These are phyloP conservation scores for Aspergillus costaricaensis DNA, from an alignment of 2,329 filamentous ascomycete species.

Conservation along the genomic window DNA sequence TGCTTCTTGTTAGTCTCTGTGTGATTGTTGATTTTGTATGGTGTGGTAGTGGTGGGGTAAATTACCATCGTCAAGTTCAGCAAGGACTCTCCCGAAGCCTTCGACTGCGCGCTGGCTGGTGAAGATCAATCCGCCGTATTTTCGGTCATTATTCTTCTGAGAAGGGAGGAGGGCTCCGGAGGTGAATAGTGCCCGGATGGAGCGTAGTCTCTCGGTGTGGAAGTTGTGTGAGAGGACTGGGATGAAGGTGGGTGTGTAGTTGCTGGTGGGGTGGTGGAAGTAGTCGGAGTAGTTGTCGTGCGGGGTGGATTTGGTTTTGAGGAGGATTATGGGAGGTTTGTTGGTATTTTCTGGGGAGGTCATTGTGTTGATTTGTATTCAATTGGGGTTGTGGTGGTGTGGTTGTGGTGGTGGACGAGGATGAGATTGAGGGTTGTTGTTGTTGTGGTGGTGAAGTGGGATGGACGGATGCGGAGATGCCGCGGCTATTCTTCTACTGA, in stretches of 20 bases:
- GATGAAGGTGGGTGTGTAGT: conserved; percentile 44
- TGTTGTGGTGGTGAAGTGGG: neutral
- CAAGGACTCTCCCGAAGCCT: conserved; percentile 40
- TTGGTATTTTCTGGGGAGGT: neutral
- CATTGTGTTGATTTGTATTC: neutral
- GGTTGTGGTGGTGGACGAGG: neutral
- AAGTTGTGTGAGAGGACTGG: conserved; percentile 51
- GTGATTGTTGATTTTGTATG: no score
- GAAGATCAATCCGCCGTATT: conserved; percentile 53
- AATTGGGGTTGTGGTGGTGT: neutral
- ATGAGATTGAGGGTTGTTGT: neutral
- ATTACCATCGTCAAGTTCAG: conserved; percentile 25
- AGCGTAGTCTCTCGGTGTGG: conserved; percentile 37
- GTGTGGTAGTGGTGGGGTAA: neutral
- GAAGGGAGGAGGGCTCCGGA: conserved; percentile 21
- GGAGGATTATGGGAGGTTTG: conserved; percentile 41
- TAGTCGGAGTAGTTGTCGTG: conserved; percentile 49
- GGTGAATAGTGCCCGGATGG: conserved; percentile 39
- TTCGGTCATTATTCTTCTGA: conserved; percentile 6
- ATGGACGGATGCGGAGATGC: conserved; percentile 5
- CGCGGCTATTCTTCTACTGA: neutral
- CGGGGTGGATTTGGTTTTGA: conserved; percentile 51
- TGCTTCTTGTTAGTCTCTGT: no score
- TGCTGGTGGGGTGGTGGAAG: conserved; percentile 34
- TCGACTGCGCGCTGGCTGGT: conserved; percentile 54